Conservation (phyloP, 345 rosid species). For the Populus ilicifolia region DNA sequence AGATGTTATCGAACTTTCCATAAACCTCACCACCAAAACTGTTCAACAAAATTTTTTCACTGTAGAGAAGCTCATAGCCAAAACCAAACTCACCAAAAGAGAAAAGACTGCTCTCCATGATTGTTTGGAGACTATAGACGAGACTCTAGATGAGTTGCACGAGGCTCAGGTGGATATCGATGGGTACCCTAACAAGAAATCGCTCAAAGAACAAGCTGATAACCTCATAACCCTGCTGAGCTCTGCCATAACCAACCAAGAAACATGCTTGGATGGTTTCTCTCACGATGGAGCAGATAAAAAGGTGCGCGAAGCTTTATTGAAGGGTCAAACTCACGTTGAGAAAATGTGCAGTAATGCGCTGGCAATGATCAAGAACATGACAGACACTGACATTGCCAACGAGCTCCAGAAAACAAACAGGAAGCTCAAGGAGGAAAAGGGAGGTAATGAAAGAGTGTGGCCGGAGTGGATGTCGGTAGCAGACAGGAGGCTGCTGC, state of each 20-base stretch:
- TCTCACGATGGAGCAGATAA: conserved; percentile 54
- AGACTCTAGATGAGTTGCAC: conserved; percentile 73
- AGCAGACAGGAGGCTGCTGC: conserved; percentile 64
- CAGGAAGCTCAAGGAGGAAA: conserved; percentile 46
- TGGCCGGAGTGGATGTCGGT: conserved; percentile 82
- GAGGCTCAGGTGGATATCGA: conserved; percentile 52
- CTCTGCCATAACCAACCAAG: conserved; percentile 88
- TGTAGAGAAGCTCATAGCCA: conserved; percentile 23
- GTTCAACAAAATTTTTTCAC: conserved; percentile 30
- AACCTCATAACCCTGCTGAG: conserved; percentile 80
- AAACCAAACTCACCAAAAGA: conserved; percentile 35
- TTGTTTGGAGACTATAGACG: conserved; percentile 80
- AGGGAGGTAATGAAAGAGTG: background rate
- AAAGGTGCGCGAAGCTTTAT: conserved; percentile 35
- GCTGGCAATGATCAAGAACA: conserved; percentile 59
- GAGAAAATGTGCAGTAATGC: conserved; percentile 62
- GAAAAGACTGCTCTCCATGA: conserved; percentile 81
- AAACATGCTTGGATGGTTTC: conserved; percentile 83
- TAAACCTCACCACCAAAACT: conserved; percentile 22
- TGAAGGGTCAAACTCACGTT: conserved; percentile 41
- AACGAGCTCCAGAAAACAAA: conserved; percentile 24
- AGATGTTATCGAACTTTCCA: conserved; percentile 34
- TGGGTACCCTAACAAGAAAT: conserved; percentile 56
- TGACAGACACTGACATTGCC: conserved; percentile 60
- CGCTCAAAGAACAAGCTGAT: conserved; percentile 61